A percentile compares a stretch with the other conserved stretches of the same genome.
phyloP scores from a whole-genome alignment of 495 filamentous ascomycete species.

The Talaromyces nanjingensis region DNA sequence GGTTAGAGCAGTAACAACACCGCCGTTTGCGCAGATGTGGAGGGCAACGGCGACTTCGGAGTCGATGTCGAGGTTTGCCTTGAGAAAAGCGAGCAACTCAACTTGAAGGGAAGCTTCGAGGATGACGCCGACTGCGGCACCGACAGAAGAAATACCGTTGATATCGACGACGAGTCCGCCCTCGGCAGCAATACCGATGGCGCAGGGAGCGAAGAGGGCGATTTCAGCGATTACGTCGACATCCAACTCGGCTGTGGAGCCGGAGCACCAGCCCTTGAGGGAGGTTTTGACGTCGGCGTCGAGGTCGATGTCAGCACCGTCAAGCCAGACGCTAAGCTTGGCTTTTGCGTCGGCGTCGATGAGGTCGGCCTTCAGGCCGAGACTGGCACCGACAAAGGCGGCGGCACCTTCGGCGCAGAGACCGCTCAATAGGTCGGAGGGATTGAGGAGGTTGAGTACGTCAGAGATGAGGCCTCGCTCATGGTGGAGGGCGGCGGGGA shows the following conservation, averaged over 20 bases:
- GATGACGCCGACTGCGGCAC: slow-evolving; percentile 23
- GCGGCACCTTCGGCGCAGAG: slow-evolving; percentile 33
- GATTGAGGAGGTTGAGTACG: slow-evolving; percentile 8
- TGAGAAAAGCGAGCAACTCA: slow-evolving; percentile 26
- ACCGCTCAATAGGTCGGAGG: slow-evolving; percentile 23
- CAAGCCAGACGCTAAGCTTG: slow-evolving; percentile 30
- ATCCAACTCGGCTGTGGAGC: slow-evolving; percentile 18
- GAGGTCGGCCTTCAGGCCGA: slow-evolving; percentile 30
- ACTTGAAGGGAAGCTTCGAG: slow-evolving; percentile 26
- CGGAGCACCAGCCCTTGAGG: slow-evolving; percentile 26
- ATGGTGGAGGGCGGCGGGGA: neutral
- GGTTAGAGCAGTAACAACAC: slow-evolving; percentile 25
- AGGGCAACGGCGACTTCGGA: slow-evolving; percentile 29
- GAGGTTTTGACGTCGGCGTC: slow-evolving; percentile 21
- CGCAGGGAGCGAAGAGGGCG: slow-evolving; percentile 30
- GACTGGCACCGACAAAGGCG: slow-evolving; percentile 31
- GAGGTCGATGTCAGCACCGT: slow-evolving; percentile 22
- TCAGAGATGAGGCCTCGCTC: neutral
- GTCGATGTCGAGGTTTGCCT: slow-evolving; percentile 16
- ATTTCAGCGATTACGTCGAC: slow-evolving; percentile 25
- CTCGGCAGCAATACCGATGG: slow-evolving; percentile 31
- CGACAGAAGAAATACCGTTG: slow-evolving; percentile 31
- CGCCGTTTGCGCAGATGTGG: slow-evolving; percentile 30
- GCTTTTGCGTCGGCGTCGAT: slow-evolving; percentile 24
- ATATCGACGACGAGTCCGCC: slow-evolving; percentile 31